Base-by-base conservation (phyloP, 1,284 basidiomycete species). In the Flammula alnicola region DNA sequence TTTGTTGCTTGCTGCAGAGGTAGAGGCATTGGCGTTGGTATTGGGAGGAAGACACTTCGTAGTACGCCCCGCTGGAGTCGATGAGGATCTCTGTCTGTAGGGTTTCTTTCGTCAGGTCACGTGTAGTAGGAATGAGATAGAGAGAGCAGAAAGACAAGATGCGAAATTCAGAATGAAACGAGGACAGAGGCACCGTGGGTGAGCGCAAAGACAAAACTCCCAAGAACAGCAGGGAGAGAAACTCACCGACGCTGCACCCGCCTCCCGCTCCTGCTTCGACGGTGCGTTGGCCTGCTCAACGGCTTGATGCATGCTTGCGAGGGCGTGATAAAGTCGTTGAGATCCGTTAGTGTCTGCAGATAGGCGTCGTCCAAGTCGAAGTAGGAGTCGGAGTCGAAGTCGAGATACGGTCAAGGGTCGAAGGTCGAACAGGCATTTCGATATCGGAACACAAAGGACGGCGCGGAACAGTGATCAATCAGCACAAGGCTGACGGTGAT, bases 301-400 rank as follows among this genome's bases (percentile, higher is more conserved):
- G 2, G 96, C 65, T 98, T 98, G 71, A 99, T 98, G 71, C 97
- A 99, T 33, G 91, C 90, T 74, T 98, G 96, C 1, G 95, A 93
- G 3, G 97, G 97, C 0, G 94, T 93, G 41, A 99, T 91, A 69
- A 96, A 99, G 74, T 99, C 97, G 70, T 98, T 98, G 37, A 99
- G 81, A 69, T 99, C 96, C 14, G 93, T 95, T 29, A 97, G 73
- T 7, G 89, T 92, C 91, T 93, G 61, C 19, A 7, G 11, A 33
- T 43, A 20, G 11, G 9, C 43, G 23, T 31, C 14, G 12, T 27
- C 30, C 16, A 23, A 23, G 19, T 11, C 4, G 12, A 33, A 10
- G 8, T 19, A 27, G 19, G 7, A 20, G 29, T 48, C 12, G n/a
- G n/a, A n/a, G n/a, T n/a, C n/a, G n/a, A n/a, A n/a, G n/a, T n/a